phyloP scores from a whole-genome alignment of 2,329 filamentous ascomycete species.

The Fusarium caatingaense region DNA sequence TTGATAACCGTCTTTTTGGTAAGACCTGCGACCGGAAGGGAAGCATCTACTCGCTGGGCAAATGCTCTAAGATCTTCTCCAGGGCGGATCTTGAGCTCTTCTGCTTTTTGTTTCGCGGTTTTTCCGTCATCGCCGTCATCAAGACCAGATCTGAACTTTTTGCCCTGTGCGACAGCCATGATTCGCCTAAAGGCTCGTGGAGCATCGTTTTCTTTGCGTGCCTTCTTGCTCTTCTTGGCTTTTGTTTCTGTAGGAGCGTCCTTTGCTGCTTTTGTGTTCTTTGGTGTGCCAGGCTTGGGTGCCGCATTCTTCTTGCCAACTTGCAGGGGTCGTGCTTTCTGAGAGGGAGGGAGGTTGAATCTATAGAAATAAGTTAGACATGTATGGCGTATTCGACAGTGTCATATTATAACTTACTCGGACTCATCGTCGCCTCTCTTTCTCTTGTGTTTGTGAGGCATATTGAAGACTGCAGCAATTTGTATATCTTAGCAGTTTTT shows the following conservation, averaged over 20 bases:
- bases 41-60: constrained; percentile 82
- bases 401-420: constrained; percentile 31
- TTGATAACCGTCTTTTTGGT: constrained; percentile 68
- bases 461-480: constrained; percentile 49
- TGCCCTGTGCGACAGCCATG: constrained; percentile 78
- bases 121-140: constrained; percentile 71
- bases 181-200: constrained; percentile 88
- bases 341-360: constrained; percentile 62
- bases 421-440: constrained; percentile 62
- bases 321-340: constrained; percentile 64
- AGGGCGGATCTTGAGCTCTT: constrained; percentile 76
- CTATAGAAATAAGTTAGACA: constrained; percentile 48
- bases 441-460: constrained; percentile 91
- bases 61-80: constrained; percentile 89
- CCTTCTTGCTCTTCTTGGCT: constrained; percentile 57
- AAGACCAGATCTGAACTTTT: constrained; percentile 70
- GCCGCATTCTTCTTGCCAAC: constrained; percentile 53
- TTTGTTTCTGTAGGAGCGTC: constrained; percentile 50
- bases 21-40: constrained; percentile 80
- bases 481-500: fast-evolving
- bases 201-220: constrained; percentile 76
- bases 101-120: constrained; percentile 38
- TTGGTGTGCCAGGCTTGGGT: constrained; percentile 30
- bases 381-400: background rate
- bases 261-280: constrained; percentile 14